Conservation (phyloP, 2,329 filamentous ascomycete genomes). For the Colletotrichum sidae region DNA sequence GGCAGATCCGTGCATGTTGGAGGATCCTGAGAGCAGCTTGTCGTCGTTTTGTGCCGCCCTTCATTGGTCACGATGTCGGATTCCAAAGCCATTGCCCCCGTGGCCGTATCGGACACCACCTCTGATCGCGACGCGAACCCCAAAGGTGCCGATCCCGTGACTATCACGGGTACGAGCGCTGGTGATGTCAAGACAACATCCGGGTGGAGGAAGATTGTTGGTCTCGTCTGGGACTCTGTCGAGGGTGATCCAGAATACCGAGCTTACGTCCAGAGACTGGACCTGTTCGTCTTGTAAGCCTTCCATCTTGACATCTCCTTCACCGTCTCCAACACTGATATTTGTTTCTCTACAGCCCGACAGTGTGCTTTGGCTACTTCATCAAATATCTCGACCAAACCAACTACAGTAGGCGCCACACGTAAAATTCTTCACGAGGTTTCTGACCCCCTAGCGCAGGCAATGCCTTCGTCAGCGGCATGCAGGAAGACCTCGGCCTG, state of each 20-base stretch:
- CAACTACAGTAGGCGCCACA: constrained; percentile 43
- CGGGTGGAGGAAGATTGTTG: constrained; percentile 17
- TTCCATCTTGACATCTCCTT: neutral
- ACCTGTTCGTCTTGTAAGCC: constrained; percentile 26
- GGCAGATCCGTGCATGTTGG: neutral
- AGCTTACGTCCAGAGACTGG: constrained; percentile 21
- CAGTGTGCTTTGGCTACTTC: constrained; percentile 25
- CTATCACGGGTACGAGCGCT: neutral
- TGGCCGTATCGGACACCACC: constrained; percentile 8
- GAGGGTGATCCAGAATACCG: constrained; percentile 27
- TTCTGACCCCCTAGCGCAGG: constrained; percentile 24
- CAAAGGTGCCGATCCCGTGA: constrained; percentile 5
- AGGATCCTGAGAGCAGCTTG: neutral
- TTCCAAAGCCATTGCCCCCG: constrained; percentile 8
- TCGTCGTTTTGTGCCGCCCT: fast-evolving
- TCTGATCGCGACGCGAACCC: constrained; percentile 11
- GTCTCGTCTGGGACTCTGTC: constrained; percentile 24
- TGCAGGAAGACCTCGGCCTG: constrained; percentile 43
- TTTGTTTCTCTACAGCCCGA: neutral
- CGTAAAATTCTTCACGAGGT: neutral
- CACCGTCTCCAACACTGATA: neutral
- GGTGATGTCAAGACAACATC: neutral
- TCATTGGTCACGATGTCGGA: constrained; percentile 6
- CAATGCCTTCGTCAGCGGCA: constrained; percentile 44
- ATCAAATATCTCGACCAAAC: constrained; percentile 43